Base-by-base conservation (phyloP, 371 early-diverging fungal genomes). In the Actinomortierella ambigua region DNA sequence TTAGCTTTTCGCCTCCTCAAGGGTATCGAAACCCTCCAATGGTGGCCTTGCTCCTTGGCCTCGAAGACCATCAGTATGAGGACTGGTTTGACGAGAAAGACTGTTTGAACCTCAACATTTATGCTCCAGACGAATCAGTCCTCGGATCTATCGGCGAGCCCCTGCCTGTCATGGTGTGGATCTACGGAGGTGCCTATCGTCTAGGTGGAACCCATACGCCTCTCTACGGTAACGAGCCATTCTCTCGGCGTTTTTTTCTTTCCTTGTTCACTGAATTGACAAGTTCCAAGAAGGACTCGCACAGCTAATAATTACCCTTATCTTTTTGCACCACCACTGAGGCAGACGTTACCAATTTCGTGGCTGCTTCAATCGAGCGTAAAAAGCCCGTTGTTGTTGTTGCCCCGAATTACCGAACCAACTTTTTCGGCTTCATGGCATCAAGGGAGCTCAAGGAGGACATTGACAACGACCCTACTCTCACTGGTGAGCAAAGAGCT, bases 51-150 rank as follows among this genome's bases (percentile, higher is more conserved):
- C 7, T 34, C 34, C 4, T 4, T 34, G 34, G 34, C 34, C 4
- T 11, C n/a, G n/a, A n/a, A n/a, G n/a, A n/a, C n/a, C n/a, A n/a
- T n/a, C n/a, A n/a, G 34, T 34, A 34, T 34, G 34, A 34, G 11
- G 34, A 4, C 4, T 34, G 34, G 26, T 67, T 54, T 47, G 63
- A 23, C 41, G 75, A 73, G 49, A 59, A 65, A 17, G 73, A 70
- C 51, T 78, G 79, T 34, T 63, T 78, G 18, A 68, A 77, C 54
- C 63, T 76, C 47, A 76, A 78, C 58, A 63, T 78, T 49, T 76
- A 61, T 52, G 61, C 54, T 1, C 79, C 79, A 15, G 34, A 61
- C 2, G 43, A 59, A 15, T 13, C 55, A 7, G 60, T 71, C 3
- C 4, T 34, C 7, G 34, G 11, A 34, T 4, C 34, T 11, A 34